Evolutionary conservation across 2,329 filamentous ascomycete genomes (phyloP).

Genomic region (Dothideomycetes sp.): DNA sequence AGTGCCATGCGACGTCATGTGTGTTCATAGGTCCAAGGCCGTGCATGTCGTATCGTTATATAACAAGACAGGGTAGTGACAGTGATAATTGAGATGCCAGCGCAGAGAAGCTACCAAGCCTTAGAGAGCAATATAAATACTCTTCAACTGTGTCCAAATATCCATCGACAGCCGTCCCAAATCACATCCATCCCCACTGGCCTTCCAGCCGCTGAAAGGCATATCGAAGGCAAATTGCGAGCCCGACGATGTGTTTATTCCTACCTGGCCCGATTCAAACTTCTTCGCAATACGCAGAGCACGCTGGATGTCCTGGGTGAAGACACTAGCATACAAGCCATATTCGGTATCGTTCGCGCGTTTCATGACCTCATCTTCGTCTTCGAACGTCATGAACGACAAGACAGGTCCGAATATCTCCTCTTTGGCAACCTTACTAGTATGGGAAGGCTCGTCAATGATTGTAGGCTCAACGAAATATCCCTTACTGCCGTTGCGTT

Average conservation of each 20-base stretch:
- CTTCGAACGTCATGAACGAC: slow-evolving; percentile 14
- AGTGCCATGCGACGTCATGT: too few relatives aligned
- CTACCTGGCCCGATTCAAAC: slow-evolving; percentile 14
- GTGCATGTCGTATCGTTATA: too few relatives aligned
- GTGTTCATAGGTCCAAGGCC: too few relatives aligned
- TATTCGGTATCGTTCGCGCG: slow-evolving; percentile 28
- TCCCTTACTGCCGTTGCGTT: slow-evolving; percentile 20
- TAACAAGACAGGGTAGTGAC: too few relatives aligned
- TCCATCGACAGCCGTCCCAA: slow-evolving; percentile 23
- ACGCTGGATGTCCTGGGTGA: slow-evolving; percentile 27
- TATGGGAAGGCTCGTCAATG: slow-evolving; percentile 31
- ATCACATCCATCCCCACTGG: slow-evolving; percentile 39
- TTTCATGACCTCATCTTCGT: slow-evolving; percentile 27
- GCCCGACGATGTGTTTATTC: slow-evolving; percentile 22
- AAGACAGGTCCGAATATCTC: slow-evolving; percentile 18
- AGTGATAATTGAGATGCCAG: not conserved
- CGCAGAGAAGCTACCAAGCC: not conserved
- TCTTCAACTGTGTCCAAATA: slow-evolving; percentile 18
- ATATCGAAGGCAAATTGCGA: slow-evolving; percentile 28
- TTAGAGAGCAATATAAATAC: slow-evolving; percentile 22
- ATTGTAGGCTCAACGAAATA: slow-evolving; percentile 37
- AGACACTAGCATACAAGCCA: slow-evolving; percentile 25
- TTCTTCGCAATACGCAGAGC: slow-evolving; percentile 13
- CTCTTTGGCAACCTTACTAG: slow-evolving; percentile 15
- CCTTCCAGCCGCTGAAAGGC: slow-evolving; percentile 42